Conservation (phyloP, 129 eudicot genomes). For the Dittrichia graveolens region DNA sequence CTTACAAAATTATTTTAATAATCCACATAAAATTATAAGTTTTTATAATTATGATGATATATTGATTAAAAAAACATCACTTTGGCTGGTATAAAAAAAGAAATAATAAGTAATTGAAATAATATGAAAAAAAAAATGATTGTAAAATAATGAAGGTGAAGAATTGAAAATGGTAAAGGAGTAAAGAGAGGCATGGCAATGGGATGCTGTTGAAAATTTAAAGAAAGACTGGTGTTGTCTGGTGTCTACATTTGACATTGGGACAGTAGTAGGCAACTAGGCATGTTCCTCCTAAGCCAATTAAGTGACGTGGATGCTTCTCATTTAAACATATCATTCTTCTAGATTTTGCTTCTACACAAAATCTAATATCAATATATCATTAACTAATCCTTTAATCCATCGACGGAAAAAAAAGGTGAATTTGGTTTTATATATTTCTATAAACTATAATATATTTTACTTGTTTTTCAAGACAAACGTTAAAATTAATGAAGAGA, state of each 20-base stretch:
- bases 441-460: too few relatives aligned
- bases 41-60: too few relatives aligned
- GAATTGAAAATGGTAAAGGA: background rate
- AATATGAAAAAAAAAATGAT: background rate
- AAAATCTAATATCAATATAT: background rate
- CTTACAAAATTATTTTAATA: too few relatives aligned
- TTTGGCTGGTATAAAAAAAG: background rate
- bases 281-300: constrained; percentile 27
- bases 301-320: constrained; percentile 14
- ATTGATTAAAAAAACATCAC: too few relatives aligned
- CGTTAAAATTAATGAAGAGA: too few relatives aligned
- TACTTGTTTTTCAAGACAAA: too few relatives aligned
- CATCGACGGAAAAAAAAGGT: too few relatives aligned
- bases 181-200: background rate
- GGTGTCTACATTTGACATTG: constrained; percentile 23
- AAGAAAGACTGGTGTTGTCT: background rate
- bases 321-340: background rate
- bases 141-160: background rate
- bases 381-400: constrained; percentile 2
- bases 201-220: background rate
- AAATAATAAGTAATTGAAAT: background rate
- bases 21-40: too few relatives aligned
- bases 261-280: constrained; percentile 35
- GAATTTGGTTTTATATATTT: too few relatives aligned
- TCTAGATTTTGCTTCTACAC: constrained; percentile 3